Evolutionary conservation across 2,329 filamentous ascomycete species (phyloP), one percentile per base, ranked within the genome.

Genomic region (Aaosphaeria pasadenensis): DNA sequence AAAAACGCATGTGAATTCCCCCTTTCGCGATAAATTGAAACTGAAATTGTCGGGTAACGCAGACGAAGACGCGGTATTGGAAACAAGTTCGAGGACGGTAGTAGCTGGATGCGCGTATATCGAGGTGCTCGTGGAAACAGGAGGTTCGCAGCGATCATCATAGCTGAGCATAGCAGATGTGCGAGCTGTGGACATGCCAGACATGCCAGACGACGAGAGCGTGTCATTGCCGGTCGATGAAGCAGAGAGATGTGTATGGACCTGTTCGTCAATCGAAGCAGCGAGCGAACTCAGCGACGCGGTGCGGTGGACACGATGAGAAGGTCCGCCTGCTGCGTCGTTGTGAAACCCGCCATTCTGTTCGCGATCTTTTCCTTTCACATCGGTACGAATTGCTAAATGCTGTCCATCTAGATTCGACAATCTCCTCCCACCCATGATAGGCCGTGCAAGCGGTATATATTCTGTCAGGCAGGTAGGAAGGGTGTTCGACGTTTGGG

Each of bases 21-120:
- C 69, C 47, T 64, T 65, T 7, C 68, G 58, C 43, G 67, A 71
- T 24, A 71, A 55, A 38, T 57, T 65, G 50, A 71, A 69, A 52
- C 65, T 65, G 47, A 71, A 71, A 41, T 60, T 62, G 31, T 69
- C 64, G 7, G 68, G 66, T 39, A 71, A 60, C 5, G 69, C 69
- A 41, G 69, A 71, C 3, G 67, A 67, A 4, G 67, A 69, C 1
- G 68, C 69, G 6, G 62, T 67, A 50, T 70, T 67, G 32, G 69
- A 71, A 11, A 67, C 57, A 40, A 71, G 66, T 36, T 70, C 63
- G 42, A 71, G 63, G 13, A 71, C 56, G 30, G 66, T 67, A 30
- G 66, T 58, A 30, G 50, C 48, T 30, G 67, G 67, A 35, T 63
- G 63, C 3, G 65, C 59, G 50, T 69, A 59, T 11, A 11, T 39